Evolutionary conservation across 1,284 basidiomycete species (phyloP).

Genomic region (Cronartium ribicola): DNA sequence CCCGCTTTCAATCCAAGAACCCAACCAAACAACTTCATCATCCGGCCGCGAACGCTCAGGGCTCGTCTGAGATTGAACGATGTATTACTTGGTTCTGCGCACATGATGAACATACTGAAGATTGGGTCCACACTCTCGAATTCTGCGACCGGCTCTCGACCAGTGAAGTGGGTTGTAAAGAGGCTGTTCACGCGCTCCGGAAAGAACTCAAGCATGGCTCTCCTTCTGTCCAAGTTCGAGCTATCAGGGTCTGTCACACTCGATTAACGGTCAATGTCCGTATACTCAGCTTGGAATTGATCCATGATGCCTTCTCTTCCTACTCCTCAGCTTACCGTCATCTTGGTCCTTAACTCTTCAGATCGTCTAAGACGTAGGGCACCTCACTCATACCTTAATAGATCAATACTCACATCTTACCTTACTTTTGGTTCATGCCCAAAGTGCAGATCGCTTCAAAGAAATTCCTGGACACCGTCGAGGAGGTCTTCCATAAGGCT

Average conservation of each 20-base stretch:
- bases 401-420: neutral
- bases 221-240: conserved; percentile 47
- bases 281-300: conserved; percentile 49
- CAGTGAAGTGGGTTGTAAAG: conserved; percentile 65
- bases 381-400: neutral
- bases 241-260: conserved; percentile 44
- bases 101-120: conserved; percentile 58
- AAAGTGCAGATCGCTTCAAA: conserved; percentile 20
- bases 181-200: conserved; percentile 66
- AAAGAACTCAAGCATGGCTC: conserved; percentile 63
- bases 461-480: conserved; percentile 15
- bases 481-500: conserved; percentile 26
- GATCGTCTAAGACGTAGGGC: conserved; percentile 30
- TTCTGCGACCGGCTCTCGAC: conserved; percentile 68
- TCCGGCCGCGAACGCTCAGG: neutral
- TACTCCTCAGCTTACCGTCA: conserved; percentile 22
- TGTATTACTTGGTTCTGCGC: neutral
- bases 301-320: conserved; percentile 47
- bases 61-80: neutral
- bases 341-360: conserved; percentile 31
- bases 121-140: conserved; percentile 70
- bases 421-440: neutral
- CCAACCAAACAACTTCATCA: neutral
- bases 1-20: neutral
- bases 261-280: conserved; percentile 11